phyloP scores from a whole-genome alignment of 306 rosid genomes.

The Boehmeria nivea region DNA sequence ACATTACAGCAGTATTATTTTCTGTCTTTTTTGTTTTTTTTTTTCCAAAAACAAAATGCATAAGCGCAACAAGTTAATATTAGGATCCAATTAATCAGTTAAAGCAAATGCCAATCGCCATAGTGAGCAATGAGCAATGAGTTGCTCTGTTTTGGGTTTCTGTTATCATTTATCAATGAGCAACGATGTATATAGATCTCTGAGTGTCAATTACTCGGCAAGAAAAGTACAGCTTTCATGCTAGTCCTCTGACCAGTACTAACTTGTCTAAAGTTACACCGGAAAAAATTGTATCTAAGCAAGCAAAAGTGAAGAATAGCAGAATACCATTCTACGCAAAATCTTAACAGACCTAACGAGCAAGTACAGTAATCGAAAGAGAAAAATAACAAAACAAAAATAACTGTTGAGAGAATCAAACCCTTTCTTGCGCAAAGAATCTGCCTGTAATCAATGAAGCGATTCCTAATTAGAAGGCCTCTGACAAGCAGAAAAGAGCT shows the following conservation, averaged over 20 bases:
- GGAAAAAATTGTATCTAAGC: background rate
- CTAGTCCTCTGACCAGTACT: slow-evolving; percentile 1
- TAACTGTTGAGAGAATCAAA: background rate
- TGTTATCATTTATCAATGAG: too few relatives aligned
- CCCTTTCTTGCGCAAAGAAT: slow-evolving; percentile 1
- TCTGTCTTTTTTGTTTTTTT: too few relatives aligned
- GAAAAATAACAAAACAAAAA: background rate
- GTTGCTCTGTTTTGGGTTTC: too few relatives aligned
- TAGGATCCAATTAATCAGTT: too few relatives aligned
- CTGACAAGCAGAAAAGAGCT: slow-evolving; percentile 85
- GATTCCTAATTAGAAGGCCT: slow-evolving; percentile 63
- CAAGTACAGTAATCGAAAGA: background rate
- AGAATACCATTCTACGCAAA: slow-evolving; percentile 11
- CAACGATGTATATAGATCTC: too few relatives aligned
- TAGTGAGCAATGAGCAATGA: too few relatives aligned
- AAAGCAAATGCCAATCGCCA: background rate
- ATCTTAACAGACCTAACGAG: background rate
- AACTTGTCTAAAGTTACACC: slow-evolving; percentile 1
- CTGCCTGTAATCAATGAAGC: background rate
- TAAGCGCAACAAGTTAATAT: too few relatives aligned
- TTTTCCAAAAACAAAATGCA: too few relatives aligned
- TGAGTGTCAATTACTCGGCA: too few relatives aligned
- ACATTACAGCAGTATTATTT: too few relatives aligned
- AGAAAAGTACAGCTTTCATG: background rate
- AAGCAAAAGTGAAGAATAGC: background rate